phyloP scores from a whole-genome alignment of 495 filamentous ascomycete genomes.

The Xylaria scruposa region DNA sequence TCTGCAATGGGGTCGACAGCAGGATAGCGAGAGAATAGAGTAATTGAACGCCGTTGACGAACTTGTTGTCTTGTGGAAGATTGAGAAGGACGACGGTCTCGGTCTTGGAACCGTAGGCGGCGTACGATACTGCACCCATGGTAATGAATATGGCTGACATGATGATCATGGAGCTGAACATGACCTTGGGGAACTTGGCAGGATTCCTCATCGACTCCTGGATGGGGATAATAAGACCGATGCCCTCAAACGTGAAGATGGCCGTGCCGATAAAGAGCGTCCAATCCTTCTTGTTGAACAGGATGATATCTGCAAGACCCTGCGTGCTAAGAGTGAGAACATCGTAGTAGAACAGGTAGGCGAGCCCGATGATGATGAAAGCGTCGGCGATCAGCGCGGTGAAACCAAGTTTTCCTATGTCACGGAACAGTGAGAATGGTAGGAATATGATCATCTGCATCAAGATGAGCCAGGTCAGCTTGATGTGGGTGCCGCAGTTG shows the following conservation, averaged over 20 bases:
- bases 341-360: slow-evolving; percentile 97
- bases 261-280: slow-evolving; percentile 97
- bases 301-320: slow-evolving; percentile 80
- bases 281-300: slow-evolving; percentile 89
- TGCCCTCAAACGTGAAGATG: slow-evolving; percentile 98
- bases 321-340: slow-evolving; percentile 79
- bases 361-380: slow-evolving; percentile 89
- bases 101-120: slow-evolving; percentile 91
- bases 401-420: slow-evolving; percentile 92
- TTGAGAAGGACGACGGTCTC: slow-evolving; percentile 97
- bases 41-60: slow-evolving; percentile 95
- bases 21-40: slow-evolving; percentile 95
- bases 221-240: slow-evolving; percentile 98
- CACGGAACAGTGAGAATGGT: slow-evolving; percentile 88
- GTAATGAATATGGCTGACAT: slow-evolving; percentile 89
- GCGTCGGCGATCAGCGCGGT: slow-evolving; percentile 90
- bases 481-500: slow-evolving; percentile 78
- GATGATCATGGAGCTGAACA: slow-evolving; percentile 89
- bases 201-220: slow-evolving; percentile 95
- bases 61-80: slow-evolving; percentile 91
- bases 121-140: slow-evolving; percentile 93
- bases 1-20: slow-evolving; percentile 90
- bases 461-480: slow-evolving; percentile 87
- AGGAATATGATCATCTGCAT: slow-evolving; percentile 94
- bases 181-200: slow-evolving; percentile 83